These are phyloP conservation scores for Candida ovalis DNA, from an alignment of 805 yeast genomes.

Conservation along the genomic window DNA sequence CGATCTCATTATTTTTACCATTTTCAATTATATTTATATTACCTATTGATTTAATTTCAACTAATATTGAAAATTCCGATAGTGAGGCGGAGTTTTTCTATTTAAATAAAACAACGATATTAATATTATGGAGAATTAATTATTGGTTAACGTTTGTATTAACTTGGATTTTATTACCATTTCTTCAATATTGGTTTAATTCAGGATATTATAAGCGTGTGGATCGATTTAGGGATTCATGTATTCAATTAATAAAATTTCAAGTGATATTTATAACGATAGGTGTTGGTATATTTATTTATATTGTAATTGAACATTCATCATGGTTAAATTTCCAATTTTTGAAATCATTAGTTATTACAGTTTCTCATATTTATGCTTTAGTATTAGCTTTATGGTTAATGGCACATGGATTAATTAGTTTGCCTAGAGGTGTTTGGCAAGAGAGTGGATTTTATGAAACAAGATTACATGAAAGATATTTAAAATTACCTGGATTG, in stretches of 20 bases:
- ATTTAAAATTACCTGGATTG: conserved; percentile 51
- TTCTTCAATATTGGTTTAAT: conserved; percentile 66
- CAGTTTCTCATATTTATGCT: conserved; percentile 73
- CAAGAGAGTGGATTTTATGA: conserved; percentile 24
- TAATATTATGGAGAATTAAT: conserved; percentile 65
- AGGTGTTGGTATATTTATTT: conserved; percentile 53
- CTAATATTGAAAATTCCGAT: conserved; percentile 33
- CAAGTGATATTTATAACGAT: conserved; percentile 53
- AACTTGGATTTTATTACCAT: conserved; percentile 75
- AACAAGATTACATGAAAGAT: conserved; percentile 31
- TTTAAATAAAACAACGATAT: conserved; percentile 42
- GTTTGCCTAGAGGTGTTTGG: conserved; percentile 50
- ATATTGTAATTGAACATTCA: conserved; percentile 43
- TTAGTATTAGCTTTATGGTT: conserved; percentile 74
- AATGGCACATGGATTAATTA: conserved; percentile 77
- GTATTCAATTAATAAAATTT: conserved; percentile 52
- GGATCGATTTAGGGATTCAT: conserved; percentile 51
- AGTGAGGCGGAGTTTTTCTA: conserved; percentile 36
- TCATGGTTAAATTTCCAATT: conserved; percentile 36
- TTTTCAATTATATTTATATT: conserved; percentile 67
- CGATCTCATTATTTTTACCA: conserved; percentile 68
- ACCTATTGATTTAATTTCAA: conserved; percentile 70
- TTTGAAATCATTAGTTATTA: conserved; percentile 65
- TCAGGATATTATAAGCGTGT: conserved; percentile 58
- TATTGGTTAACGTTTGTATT: conserved; percentile 80